Percentiles rank a stretch among this genome's conserved stretches.
Conservation (phyloP, 2,329 filamentous ascomycete genomes). For the Fusarium citri region DNA sequence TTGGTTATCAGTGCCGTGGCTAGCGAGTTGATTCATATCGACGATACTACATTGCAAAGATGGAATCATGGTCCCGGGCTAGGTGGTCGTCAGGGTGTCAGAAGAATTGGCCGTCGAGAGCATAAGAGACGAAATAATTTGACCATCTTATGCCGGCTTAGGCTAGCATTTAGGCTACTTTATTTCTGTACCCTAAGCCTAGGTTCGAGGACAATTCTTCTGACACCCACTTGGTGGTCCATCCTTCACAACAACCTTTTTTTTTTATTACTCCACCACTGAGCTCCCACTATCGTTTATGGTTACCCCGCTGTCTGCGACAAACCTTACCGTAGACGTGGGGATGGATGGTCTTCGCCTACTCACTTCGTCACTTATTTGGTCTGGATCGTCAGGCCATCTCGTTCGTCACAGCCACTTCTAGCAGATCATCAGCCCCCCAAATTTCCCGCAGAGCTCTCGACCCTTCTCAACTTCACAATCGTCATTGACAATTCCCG, state of each 20-base stretch:
- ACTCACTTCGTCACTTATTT: slow-evolving; percentile 36
- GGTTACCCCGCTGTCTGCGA: slow-evolving; percentile 46
- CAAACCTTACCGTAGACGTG: slow-evolving; percentile 41
- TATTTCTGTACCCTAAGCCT: too few species aligned
- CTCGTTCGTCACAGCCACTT: slow-evolving; percentile 43
- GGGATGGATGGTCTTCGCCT: slow-evolving; percentile 41
- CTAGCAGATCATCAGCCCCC: slow-evolving; percentile 31
- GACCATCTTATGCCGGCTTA: too few species aligned
- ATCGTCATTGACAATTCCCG: slow-evolving; percentile 25
- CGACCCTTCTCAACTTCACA: slow-evolving; percentile 13
- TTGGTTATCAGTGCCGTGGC: background rate
- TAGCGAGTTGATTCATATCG: background rate
- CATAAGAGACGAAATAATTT: too few species aligned
- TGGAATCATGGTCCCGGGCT: background rate
- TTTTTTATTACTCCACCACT: slow-evolving; percentile 37
- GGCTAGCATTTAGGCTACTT: too few species aligned
- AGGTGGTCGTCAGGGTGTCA: too few species aligned
- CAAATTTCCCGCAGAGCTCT: slow-evolving; percentile 45
- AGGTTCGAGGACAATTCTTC: too few species aligned
- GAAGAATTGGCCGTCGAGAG: too few species aligned
- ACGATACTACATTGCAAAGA: slow-evolving; percentile 2
- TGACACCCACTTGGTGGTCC: too few species aligned
- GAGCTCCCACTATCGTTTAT: slow-evolving; percentile 31
- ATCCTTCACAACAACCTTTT: slow-evolving; percentile 31
- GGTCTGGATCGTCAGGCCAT: slow-evolving; percentile 47